Base-by-base conservation (phyloP, 306 rosid genomes). In the Prunus mume region DNA sequence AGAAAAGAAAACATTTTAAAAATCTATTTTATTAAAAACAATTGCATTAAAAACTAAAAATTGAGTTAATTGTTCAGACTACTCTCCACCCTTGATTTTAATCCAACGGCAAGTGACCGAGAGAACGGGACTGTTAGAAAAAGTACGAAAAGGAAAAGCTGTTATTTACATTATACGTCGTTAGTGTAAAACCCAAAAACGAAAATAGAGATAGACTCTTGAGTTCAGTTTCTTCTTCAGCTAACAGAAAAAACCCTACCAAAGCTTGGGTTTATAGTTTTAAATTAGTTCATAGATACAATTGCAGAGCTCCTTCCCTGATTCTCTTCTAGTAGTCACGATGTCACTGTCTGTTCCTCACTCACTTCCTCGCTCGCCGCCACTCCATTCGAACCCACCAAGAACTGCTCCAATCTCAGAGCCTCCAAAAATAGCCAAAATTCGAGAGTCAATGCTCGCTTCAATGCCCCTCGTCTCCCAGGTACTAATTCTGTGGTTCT, bases 261-360 rank as follows among this genome's bases (percentile, higher is more conserved):
- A 43, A 67, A 3, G 28, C 28, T 22, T 57, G 12, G 68, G 22
- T 25, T 61, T 61, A 12, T 20, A 52, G 11, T 4, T 27, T 54
- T 20, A 11, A 11, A 15, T 41, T 63, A 3, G 25, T 65, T 18
- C 13, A 22, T 32, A 2, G 24, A 3, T 20, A 55, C 7, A 8
- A 20, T 71, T 55, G 66, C 76, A 38, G 65, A 20, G 65, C 65
- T 12, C 17, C 18, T 68, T 22, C 13, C 3, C 72, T 14, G 72
- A 68, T 43, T 45, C 14, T 45, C 13, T 15, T 24, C 8, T 20
- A 14, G 34, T 18, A 43, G 32, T 55, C 34, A 81, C 75, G 68
- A 32, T 58, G 78, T 64, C 84, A 28, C 81, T 81, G 30, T 55
- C 77, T 64, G 54, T 76, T 28, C 73, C 80, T 58, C 78, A 81